Evolutionary conservation across 2,329 filamentous ascomycete genomes (phyloP).

Genomic region (Plenodomus tracheiphilus): DNA sequence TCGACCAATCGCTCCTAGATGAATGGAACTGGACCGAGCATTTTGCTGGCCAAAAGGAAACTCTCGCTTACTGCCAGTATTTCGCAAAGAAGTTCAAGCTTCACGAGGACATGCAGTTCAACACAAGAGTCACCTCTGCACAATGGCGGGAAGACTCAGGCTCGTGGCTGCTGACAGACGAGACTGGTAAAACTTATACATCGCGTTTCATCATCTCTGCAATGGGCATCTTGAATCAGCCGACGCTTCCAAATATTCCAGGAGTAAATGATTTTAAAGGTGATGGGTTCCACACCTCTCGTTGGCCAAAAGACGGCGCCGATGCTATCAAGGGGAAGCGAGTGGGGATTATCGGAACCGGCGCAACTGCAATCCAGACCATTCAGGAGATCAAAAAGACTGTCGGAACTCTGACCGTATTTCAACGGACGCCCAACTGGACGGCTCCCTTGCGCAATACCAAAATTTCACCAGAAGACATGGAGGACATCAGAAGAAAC

Average conservation of each 20-base stretch:
- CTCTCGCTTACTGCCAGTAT: constrained; percentile 53
- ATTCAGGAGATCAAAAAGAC: constrained; percentile 15
- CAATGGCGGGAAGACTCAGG: constrained; percentile 17
- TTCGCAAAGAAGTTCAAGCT: constrained; percentile 53
- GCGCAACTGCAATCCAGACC: constrained; percentile 13
- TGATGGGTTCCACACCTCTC: constrained; percentile 11
- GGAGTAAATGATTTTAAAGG: constrained; percentile 25
- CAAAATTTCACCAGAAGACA: constrained; percentile 14
- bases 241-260: constrained; percentile 23
- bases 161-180: constrained; percentile 21
- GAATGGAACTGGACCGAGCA: constrained; percentile 49
- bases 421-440: constrained; percentile 20
- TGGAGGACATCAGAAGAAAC: constrained; percentile 17
- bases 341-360: constrained; percentile 14
- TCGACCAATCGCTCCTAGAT: constrained; percentile 47
- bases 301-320: constrained; percentile 8
- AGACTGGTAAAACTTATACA: constrained; percentile 16
- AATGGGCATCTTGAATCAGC: constrained; percentile 25
- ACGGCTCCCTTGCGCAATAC: constrained; percentile 23
- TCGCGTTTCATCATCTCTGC: constrained; percentile 21
- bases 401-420: constrained; percentile 12
- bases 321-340: constrained; percentile 7
- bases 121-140: constrained; percentile 17
- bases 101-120: constrained; percentile 28
- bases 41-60: constrained; percentile 47